Base-by-base conservation (phyloP, 2,329 filamentous ascomycete genomes). In the Cyphellophora europaea region DNA sequence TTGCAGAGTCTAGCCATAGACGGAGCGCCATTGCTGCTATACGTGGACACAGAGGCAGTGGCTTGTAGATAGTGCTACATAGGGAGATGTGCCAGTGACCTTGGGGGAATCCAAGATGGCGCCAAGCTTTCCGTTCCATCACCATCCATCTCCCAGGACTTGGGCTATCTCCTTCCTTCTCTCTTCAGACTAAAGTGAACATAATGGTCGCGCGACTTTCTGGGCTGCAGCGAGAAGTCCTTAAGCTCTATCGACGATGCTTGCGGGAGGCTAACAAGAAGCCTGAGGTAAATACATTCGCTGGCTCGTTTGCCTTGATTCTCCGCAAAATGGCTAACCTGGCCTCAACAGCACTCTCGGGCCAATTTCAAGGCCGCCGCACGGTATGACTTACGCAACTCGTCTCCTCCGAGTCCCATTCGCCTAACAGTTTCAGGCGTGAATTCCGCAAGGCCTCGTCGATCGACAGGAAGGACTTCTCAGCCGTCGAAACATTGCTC, bases 221-320 rank as follows among this genome's bases (percentile, higher is more conserved):
- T 5, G 91, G 91, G 21, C 67, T 96, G n/a, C 89, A 96, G 56
- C 80, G 75, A 51, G 86, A 94, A 52, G 89, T 95, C 3, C 60
- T 96, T 33, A 70, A 77, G 19, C 73, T 98, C 11, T 98, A 96
- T 57, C 78, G 89, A 39, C 74, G 77, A 54, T 96, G 89, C 52
- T 66, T 98, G 16, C 76, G 88, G 40, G 84, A 83, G 52, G 78
- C 81, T 40, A 75, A 80, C 41, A 79, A 78, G 52, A 96, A 98
- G 58, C 86, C 88, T 32, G 55, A 62, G 50, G 85, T 89, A 57
- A 50, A 69, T 52, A 23, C 19, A 25, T 25, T n/a, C n/a, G n/a
- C n/a, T n/a, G n/a, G n/a, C n/a, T n/a, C n/a, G n/a, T n/a, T n/a
- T n/a, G n/a, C n/a, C n/a, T n/a, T n/a, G n/a, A n/a, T n/a, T n/a